Evolutionary conservation across 2,329 filamentous ascomycete genomes (phyloP).

Genomic region (Zasmidium angulare): DNA sequence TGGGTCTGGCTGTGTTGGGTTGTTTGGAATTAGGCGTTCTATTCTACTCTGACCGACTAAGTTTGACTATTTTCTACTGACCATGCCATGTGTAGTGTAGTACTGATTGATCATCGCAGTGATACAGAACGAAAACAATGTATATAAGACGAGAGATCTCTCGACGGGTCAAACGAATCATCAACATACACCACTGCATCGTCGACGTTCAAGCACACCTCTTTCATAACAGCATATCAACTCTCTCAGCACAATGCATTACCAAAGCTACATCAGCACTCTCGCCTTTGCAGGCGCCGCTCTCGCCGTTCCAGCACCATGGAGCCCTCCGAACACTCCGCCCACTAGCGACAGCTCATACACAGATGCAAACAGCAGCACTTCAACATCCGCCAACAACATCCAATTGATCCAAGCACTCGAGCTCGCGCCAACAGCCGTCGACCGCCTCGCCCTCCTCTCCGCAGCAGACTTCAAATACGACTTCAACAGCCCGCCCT

Average conservation of each 20-base stretch:
- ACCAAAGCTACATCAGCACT: not conserved
- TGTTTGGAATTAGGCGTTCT: not conserved
- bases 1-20: not conserved
- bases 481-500: conserved; percentile 18
- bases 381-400: conserved; percentile 5
- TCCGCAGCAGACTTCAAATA: conserved; percentile 47
- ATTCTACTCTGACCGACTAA: not conserved
- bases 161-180: no score
- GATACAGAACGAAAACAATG: not conserved
- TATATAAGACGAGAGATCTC: not conserved
- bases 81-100: not conserved
- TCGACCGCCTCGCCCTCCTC: conserved; percentile 43
- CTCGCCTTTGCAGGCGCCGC: not conserved
- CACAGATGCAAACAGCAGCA: not conserved
- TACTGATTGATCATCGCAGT: not conserved
- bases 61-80: not conserved
- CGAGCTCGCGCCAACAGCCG: conserved; percentile 32
- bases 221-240: not conserved
- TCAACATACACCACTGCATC: no score
- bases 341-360: not conserved
- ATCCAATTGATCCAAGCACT: conserved; percentile 14
- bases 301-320: not conserved
- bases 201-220: no score
- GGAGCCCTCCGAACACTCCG: not conserved
- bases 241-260: not conserved